These are phyloP conservation scores for Yarrowia hollandica DNA, from an alignment of 805 yeast genomes.

Conservation along the genomic window DNA sequence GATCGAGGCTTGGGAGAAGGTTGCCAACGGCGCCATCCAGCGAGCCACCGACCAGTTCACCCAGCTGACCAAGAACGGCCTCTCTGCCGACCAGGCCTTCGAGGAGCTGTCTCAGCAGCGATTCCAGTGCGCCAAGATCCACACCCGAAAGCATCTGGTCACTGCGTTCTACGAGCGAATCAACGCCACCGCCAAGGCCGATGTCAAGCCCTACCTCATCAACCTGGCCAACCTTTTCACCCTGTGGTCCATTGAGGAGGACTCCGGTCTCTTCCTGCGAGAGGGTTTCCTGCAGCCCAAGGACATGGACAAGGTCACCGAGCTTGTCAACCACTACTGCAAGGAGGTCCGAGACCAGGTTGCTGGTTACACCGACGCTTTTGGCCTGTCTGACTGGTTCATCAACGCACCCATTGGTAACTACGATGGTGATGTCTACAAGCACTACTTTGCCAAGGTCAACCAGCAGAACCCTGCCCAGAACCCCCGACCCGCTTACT, in stretches of 20 bases:
- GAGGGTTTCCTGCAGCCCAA: constrained; percentile 55
- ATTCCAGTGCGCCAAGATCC: constrained; percentile 45
- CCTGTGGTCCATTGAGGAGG: constrained; percentile 63
- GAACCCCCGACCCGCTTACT: constrained; percentile 60
- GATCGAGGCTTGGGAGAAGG: constrained; percentile 44
- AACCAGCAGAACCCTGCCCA: constrained; percentile 50
- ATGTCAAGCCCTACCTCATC: constrained; percentile 52
- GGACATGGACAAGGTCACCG: constrained; percentile 48
- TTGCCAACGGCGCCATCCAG: constrained; percentile 40
- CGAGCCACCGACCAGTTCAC: constrained; percentile 39
- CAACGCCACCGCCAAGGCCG: constrained; percentile 41
- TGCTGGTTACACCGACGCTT: constrained; percentile 79
- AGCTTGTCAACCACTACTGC: constrained; percentile 50
- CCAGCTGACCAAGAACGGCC: constrained; percentile 16
- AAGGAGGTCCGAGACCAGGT: constrained; percentile 62
- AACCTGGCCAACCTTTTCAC: constrained; percentile 64
- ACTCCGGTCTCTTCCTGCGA: constrained; percentile 70
- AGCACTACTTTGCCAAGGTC: constrained; percentile 65
- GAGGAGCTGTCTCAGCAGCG: constrained; percentile 46
- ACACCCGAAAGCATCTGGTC: constrained; percentile 44
- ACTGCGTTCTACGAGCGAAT: constrained; percentile 44
- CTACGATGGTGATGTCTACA: constrained; percentile 80
- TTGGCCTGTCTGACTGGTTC: constrained; percentile 75
- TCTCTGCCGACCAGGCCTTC: constrained; percentile 41
- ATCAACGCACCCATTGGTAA: constrained; percentile 81